A percentile compares a stretch with the other conserved stretches of the same genome.
Conservation (phyloP, 202 grass and related monocot genomes). For the Eragrostis tef region DNA sequence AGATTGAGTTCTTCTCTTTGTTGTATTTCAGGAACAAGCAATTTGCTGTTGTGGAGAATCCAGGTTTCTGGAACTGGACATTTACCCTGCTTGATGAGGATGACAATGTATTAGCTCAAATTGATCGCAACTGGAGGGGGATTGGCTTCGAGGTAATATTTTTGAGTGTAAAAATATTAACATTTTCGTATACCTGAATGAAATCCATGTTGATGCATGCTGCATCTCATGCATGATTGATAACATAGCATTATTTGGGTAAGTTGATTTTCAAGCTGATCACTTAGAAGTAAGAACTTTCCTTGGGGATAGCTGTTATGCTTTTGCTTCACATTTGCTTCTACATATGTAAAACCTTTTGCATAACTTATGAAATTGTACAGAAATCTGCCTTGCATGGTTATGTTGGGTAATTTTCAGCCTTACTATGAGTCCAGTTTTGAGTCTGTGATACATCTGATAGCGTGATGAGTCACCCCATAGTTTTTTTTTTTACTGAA, state of each 20-base stretch:
- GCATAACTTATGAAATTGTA: neutral
- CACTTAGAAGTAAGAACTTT: neutral
- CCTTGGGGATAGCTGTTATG: constrained; percentile 10
- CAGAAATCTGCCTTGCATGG: neutral
- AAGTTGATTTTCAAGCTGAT: constrained; percentile 6
- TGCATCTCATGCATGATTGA: constrained; percentile 27
- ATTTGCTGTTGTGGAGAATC: constrained; percentile 98
- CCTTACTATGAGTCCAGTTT: neutral
- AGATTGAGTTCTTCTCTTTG: constrained; percentile 28
- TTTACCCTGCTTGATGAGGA: constrained; percentile 88
- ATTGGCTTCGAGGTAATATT: constrained; percentile 81
- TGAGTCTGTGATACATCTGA: neutral
- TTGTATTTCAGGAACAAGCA: constrained; percentile 72
- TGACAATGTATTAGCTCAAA: constrained; percentile 79
- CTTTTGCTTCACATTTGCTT: constrained; percentile 17
- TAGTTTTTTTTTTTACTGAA: neutral
- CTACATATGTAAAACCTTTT: constrained; percentile 11
- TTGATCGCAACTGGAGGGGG: constrained; percentile 94
- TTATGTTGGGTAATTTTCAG: constrained; percentile 4
- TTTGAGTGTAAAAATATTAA: constrained; percentile 10
- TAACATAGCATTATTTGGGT: constrained; percentile 4
- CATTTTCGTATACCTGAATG: constrained; percentile 27
- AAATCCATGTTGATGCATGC: neutral
- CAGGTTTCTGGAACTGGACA: constrained; percentile 96
- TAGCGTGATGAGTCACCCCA: neutral